Evolutionary conservation across 139 green algal genomes (phyloP), one percentile per base, ranked within the genome.

Genomic region (Ettlia oleoabundans): DNA sequence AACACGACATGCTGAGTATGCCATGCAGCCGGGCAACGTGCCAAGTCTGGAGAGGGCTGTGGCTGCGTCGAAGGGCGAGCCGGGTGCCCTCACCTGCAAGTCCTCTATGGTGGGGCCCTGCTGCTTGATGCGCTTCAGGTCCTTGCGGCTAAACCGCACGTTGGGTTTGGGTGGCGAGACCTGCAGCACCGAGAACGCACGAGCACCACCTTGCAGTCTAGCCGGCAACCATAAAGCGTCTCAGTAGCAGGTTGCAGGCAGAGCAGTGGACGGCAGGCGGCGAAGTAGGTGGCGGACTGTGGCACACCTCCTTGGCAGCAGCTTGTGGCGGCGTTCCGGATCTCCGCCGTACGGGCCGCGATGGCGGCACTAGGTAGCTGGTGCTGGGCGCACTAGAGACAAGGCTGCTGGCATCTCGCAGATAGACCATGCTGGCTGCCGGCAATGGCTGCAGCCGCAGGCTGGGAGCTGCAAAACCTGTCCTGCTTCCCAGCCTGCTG

Each of bases 91-190:
- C 28, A 62, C 68, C 68, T 53, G 38, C 22, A 92, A 37, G 64
- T 92, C 89, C 4, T 85, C 70, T 19, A 92, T 33, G 21, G 37
- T 82, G 53, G 89, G 89, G 0, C 89, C 89, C 62, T 87, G 37
- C 70, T 87, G 55, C 88, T 92, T 89, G 43, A 92, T 90, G 28
- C 89, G 88, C 72, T 82, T 74, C 26, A 90, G 30, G 64, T 92
- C 89, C 69, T 83, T 62, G 8, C 72, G 78, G 35, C n/a, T 61
- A 41, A 88, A 88, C 35, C 69, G 65, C 18, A 62, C 42, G 68
- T 84, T 86, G 58, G 84, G 80, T 41, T 86, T 84, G 42, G 84
- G 80, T 26, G 80, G 80, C 19, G 33, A 24, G 9, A 19, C 58
- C 68, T 63, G 41, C 73, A 38, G 32, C 4, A 2, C 15, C 9